phyloP scores from a whole-genome alignment of 805 yeast genomes.

The Saturnispora quitensis region DNA sequence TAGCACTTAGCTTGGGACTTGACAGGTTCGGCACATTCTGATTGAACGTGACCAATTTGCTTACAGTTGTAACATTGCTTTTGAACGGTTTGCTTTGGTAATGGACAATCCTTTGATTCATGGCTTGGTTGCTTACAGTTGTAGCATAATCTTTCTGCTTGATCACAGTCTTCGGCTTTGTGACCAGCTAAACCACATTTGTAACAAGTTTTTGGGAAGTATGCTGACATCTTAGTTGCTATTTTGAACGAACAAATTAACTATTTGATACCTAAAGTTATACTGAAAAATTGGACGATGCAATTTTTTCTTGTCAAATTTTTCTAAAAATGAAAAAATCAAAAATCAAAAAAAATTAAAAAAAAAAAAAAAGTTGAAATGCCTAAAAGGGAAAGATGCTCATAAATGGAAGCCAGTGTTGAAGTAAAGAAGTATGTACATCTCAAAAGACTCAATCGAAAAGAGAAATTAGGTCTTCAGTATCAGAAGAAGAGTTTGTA shows the following conservation, averaged over 20 bases:
- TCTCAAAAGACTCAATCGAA: not conserved
- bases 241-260: not conserved
- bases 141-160: conserved; percentile 81
- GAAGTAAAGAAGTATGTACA: not conserved
- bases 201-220: conserved; percentile 63
- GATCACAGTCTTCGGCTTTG: conserved; percentile 80
- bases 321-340: not conserved
- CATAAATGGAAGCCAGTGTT: not conserved
- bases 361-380: not conserved
- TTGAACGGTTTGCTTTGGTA: conserved; percentile 74
- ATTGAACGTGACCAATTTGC: conserved; percentile 78
- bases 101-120: conserved; percentile 80
- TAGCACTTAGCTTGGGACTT: conserved; percentile 61
- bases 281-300: not conserved
- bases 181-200: conserved; percentile 91
- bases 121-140: conserved; percentile 88
- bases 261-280: not conserved
- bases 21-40: conserved; percentile 66
- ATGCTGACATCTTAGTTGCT: conserved; percentile 6
- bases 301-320: not conserved
- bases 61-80: conserved; percentile 94
- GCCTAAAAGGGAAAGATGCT: not conserved
- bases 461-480: not conserved
- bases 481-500: not conserved
- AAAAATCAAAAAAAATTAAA: not conserved